Base-by-base conservation (phyloP, 495 filamentous ascomycete genomes). In the Podospora pseudoanserina region DNA sequence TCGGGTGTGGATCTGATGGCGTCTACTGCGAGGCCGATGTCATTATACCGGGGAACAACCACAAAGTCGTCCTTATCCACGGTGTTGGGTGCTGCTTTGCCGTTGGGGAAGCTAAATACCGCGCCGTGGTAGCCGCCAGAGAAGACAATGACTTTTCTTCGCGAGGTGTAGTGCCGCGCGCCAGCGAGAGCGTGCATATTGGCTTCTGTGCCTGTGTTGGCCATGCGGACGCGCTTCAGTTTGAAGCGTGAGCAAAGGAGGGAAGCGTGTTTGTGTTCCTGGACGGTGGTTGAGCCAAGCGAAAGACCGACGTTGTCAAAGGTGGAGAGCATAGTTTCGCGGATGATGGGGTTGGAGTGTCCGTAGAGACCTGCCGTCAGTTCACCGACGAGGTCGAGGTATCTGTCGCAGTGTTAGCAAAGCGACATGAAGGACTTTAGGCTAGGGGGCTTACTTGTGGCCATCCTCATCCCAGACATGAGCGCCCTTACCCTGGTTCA, bases 41-140 rank as follows among this genome's bases (percentile, higher is more conserved):
- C 81, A 60, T 89, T 89, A 65, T 83, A 87, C 27, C 72, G 71
- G n/a, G 39, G 5, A 30, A 79, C 80, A 15, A 85, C 72, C 3
- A 85, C 74, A 72, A 82, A 88, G 0, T 87, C 85, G 11, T 80
- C 65, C 28, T 58, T 65, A 19, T 79, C 75, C 4, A 81, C 75
- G 26, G 72, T 74, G 60, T 78, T 77, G 11, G 69, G 66, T 15
- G 74, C 63, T 15, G 64, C 2, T 18, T 70, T 26, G 0, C 77
- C 78, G 5, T 61, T 68, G 0, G 63, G 68, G 64, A 86, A 86
- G 2, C 60, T 71, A 4, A 85, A 72, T 9, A 82, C 78, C 11
- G 71, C 84, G n/a, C 87, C 86, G 62, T 89, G 87, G 67, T 88
- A 88, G 0, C 78, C 86, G 6, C 81, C 80, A 0, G 77, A 72